Evolutionary conservation across 2,329 filamentous ascomycete genomes (phyloP).

Genomic region (Hypomyces rosellus): DNA sequence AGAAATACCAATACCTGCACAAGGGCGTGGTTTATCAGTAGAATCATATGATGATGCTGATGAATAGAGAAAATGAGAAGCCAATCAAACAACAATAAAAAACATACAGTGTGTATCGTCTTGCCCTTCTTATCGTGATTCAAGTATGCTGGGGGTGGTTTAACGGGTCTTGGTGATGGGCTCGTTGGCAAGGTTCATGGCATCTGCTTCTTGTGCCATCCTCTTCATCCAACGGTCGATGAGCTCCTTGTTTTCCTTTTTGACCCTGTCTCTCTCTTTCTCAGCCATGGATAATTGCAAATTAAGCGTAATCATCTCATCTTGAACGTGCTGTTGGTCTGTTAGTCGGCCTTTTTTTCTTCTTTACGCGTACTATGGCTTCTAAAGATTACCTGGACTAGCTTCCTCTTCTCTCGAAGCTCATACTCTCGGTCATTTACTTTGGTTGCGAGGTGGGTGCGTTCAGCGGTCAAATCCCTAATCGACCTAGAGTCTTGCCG

Average conservation of each 20-base stretch:
- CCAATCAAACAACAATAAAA: neutral
- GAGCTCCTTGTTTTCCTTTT: slow-evolving; percentile 80
- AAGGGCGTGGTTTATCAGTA: slow-evolving; percentile 2
- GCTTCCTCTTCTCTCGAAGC: slow-evolving; percentile 71
- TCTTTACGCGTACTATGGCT: neutral
- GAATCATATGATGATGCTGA: neutral
- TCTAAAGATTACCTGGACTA: slow-evolving; percentile 58
- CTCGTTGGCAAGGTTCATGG: slow-evolving; percentile 68
- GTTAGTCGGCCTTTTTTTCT: slow-evolving; percentile 9
- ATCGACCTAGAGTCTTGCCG: slow-evolving; percentile 57
- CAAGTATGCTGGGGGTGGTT: too few species aligned
- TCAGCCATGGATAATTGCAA: slow-evolving; percentile 84
- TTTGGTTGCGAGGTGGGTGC: slow-evolving; percentile 54
- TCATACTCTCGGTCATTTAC: slow-evolving; percentile 81
- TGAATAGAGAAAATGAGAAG: neutral
- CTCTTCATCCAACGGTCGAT: slow-evolving; percentile 87
- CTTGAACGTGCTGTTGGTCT: slow-evolving; percentile 64
- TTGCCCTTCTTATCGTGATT: slow-evolving; percentile 1
- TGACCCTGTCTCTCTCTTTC: slow-evolving; percentile 64
- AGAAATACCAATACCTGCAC: slow-evolving; percentile 1
- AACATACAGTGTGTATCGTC: too few species aligned
- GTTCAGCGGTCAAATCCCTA: slow-evolving; percentile 55
- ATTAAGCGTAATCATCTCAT: slow-evolving; percentile 84
- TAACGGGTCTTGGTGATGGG: slow-evolving; percentile 27
- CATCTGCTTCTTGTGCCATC: slow-evolving; percentile 79